Conservation (phyloP, 352 stramenopile species). For the Nothophytophthora sp. region DNA sequence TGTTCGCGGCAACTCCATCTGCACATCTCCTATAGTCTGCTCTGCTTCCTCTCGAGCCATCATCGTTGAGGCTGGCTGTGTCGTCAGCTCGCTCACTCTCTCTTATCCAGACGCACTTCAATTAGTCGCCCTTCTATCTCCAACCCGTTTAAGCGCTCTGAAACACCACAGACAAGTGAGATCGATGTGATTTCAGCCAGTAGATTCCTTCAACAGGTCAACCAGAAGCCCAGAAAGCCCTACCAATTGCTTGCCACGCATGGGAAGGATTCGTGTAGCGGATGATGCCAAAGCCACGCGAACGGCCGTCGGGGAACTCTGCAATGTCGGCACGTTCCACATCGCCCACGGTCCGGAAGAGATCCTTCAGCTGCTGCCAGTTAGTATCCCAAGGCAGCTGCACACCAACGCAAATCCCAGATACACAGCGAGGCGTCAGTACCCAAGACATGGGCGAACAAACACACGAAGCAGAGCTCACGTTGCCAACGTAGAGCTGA, state of each 20-base stretch:
- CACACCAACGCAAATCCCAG: slow-evolving; percentile 4
- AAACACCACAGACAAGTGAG: neutral
- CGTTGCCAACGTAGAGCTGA: slow-evolving; percentile 80
- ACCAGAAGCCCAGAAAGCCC: slow-evolving; percentile 10
- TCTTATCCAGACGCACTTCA: slow-evolving; percentile 69
- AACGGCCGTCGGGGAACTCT: slow-evolving; percentile 56
- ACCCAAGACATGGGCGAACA: neutral
- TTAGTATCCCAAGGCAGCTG: slow-evolving; percentile 72
- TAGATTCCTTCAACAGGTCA: no score
- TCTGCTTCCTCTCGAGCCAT: slow-evolving; percentile 2
- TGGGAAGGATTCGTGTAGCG: slow-evolving; percentile 54
- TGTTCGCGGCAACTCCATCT: slow-evolving; percentile 11
- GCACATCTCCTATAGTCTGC: slow-evolving; percentile 16
- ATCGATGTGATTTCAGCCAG: no score
- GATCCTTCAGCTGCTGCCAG: slow-evolving; percentile 70
- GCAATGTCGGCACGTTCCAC: slow-evolving; percentile 72
- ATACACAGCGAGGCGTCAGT: neutral
- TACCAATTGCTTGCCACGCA: slow-evolving; percentile 66
- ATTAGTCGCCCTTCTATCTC: slow-evolving; percentile 71
- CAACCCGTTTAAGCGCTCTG: slow-evolving; percentile 64
- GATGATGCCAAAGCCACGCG: slow-evolving; percentile 74
- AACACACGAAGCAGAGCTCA: slow-evolving; percentile 24
- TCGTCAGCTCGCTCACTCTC: slow-evolving; percentile 20
- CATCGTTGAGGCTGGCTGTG: neutral
- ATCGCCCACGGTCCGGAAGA: slow-evolving; percentile 63